phyloP scores from a whole-genome alignment of 768 basidiomycete genomes.

The Hortiboletus flavorubellus region DNA sequence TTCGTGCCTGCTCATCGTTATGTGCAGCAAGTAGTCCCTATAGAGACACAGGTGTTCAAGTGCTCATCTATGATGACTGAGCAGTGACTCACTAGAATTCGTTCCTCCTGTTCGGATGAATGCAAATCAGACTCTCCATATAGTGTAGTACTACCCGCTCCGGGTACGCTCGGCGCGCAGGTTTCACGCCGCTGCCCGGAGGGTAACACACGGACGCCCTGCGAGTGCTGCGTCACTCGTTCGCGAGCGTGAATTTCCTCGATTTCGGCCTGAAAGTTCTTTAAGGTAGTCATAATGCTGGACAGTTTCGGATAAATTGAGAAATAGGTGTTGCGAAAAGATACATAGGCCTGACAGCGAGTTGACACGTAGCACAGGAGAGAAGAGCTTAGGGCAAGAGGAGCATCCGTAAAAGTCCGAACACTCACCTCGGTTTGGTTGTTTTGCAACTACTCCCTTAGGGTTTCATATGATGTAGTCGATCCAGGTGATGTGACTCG shows the following conservation, averaged over 20 bases:
- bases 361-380: slow-evolving; percentile 1
- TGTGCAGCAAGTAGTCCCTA: slow-evolving; percentile 43
- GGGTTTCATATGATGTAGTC: background rate
- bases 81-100: slow-evolving; percentile 14
- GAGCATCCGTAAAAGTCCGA: background rate
- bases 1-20: slow-evolving; percentile 56
- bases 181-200: slow-evolving; percentile 49
- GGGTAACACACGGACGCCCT: slow-evolving; percentile 16
- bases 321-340: background rate
- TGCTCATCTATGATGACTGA: background rate
- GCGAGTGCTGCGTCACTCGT: slow-evolving; percentile 54
- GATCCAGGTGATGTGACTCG: background rate
- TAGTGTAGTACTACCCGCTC: background rate
- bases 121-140: background rate
- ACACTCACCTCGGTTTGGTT: background rate
- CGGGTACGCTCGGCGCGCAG: slow-evolving; percentile 5
- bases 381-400: background rate
- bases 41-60: background rate
- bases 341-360: slow-evolving; percentile 14
- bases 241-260: slow-evolving; percentile 72
- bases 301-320: slow-evolving; percentile 1
- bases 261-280: slow-evolving; percentile 62
- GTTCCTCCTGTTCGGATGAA: slow-evolving; percentile 17
- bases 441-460: background rate
- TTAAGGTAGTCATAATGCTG: slow-evolving; percentile 30